phyloP scores from a whole-genome alignment of 2,329 filamentous ascomycete genomes.

The Penicillium psychrosexuale region DNA sequence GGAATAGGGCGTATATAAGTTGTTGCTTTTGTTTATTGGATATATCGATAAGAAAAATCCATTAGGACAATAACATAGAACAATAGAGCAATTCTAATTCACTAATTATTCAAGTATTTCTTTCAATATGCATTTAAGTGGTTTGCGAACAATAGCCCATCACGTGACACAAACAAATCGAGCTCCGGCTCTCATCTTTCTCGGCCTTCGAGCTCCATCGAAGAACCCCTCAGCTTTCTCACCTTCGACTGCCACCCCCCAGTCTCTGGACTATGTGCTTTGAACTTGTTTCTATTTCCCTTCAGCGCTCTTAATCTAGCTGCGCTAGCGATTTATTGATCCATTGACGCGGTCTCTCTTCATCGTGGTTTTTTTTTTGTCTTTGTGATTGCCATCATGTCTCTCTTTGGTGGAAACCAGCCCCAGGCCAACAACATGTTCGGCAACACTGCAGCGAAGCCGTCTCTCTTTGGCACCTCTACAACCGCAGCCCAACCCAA shows the following conservation, averaged over 20 bases:
- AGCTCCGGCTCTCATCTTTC: constrained; percentile 23
- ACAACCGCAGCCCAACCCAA: constrained; percentile 24
- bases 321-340: neutral
- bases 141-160: neutral
- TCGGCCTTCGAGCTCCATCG: constrained; percentile 17
- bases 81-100: neutral
- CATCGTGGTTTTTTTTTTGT: constrained; percentile 19
- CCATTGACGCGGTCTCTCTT: constrained; percentile 1
- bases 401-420: constrained; percentile 37
- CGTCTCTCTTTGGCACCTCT: constrained; percentile 40
- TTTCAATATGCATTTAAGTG: neutral
- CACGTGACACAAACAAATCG: constrained; percentile 26
- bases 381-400: constrained; percentile 29
- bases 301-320: neutral
- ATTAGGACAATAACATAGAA: neutral
- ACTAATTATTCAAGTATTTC: neutral
- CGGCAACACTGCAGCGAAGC: constrained; percentile 33
- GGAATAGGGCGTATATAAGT: neutral
- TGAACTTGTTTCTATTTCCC: neutral
- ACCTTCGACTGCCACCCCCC: constrained; percentile 6
- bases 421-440: constrained; percentile 26
- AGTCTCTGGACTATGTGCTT: constrained; percentile 9
- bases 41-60: neutral
- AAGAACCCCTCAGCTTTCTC: constrained; percentile 17
- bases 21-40: neutral